Conservation (phyloP, 495 filamentous ascomycete species). For the Cryomyces minteri region DNA sequence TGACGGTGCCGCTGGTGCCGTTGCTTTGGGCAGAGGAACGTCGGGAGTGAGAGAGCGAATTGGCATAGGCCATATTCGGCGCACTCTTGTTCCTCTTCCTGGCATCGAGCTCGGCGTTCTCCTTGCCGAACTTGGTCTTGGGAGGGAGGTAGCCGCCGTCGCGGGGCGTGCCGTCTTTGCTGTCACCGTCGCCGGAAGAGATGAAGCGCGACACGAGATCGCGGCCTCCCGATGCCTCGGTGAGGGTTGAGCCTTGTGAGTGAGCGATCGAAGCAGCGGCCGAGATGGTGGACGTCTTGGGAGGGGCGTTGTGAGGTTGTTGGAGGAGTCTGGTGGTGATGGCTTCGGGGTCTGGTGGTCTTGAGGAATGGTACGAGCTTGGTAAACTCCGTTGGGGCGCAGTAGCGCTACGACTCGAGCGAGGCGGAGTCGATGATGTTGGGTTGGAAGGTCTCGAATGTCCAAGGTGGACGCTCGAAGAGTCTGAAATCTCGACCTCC, state of each 20-base stretch:
- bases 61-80: slow-evolving; percentile 9
- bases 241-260: slow-evolving; percentile 20
- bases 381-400: too few species aligned
- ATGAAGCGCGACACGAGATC: slow-evolving; percentile 19
- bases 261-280: slow-evolving; percentile 26
- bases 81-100: slow-evolving; percentile 11
- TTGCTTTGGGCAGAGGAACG: not conserved
- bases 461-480: too few species aligned
- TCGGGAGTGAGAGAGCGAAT: not conserved
- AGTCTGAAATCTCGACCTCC: too few species aligned
- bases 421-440: too few species aligned
- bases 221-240: slow-evolving; percentile 18
- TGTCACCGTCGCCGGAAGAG: slow-evolving; percentile 7
- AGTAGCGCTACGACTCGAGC: too few species aligned
- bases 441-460: too few species aligned
- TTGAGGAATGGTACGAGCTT: slow-evolving; percentile 1
- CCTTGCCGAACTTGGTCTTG: not conserved
- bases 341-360: slow-evolving; percentile 17
- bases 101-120: slow-evolving; percentile 7
- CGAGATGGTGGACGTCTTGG: slow-evolving; percentile 38
- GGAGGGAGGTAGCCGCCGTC: slow-evolving; percentile 12
- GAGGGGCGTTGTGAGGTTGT: slow-evolving; percentile 34
- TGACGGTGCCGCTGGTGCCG: not conserved
- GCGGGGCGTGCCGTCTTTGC: slow-evolving; percentile 9
- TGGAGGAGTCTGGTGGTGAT: slow-evolving; percentile 41